Conservation (phyloP, 495 filamentous ascomycete species). For the Tetracladium marchalianum region DNA sequence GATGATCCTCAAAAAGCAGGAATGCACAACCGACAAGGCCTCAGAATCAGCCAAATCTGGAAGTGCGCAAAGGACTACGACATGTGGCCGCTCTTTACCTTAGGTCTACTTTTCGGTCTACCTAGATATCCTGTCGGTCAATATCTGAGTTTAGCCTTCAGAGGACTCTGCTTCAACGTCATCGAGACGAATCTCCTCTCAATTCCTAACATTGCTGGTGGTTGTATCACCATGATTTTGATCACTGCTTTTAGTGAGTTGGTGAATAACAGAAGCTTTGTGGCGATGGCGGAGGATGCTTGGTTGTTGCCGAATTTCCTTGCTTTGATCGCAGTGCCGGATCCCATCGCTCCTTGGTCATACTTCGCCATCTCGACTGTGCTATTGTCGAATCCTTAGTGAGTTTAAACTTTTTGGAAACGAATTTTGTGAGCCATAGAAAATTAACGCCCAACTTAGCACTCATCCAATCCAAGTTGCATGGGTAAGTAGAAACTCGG, state of each 20-base stretch:
- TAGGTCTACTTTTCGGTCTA: constrained; percentile 48
- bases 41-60: constrained; percentile 32
- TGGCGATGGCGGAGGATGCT: constrained; percentile 37
- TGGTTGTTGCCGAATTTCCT: constrained; percentile 46
- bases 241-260: constrained; percentile 47
- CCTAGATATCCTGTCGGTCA: constrained; percentile 36
- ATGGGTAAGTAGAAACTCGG: constrained; percentile 34
- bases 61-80: constrained; percentile 41
- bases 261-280: constrained; percentile 41
- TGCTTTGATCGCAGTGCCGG: constrained; percentile 34
- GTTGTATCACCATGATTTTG: constrained; percentile 34
- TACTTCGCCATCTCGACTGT: constrained; percentile 43
- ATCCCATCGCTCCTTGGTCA: constrained; percentile 31
- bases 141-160: constrained; percentile 53
- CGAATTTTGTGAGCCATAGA: constrained; percentile 17
- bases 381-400: constrained; percentile 28
- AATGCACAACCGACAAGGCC: constrained; percentile 46
- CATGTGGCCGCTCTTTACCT: constrained; percentile 56
- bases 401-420: too few species aligned
- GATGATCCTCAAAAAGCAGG: constrained; percentile 8
- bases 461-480: too few species aligned
- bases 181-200: constrained; percentile 58
- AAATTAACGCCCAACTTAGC: neutral
- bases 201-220: constrained; percentile 44
- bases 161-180: constrained; percentile 48